phyloP scores from a whole-genome alignment of 768 basidiomycete species.

The Trametes gibbosa region DNA sequence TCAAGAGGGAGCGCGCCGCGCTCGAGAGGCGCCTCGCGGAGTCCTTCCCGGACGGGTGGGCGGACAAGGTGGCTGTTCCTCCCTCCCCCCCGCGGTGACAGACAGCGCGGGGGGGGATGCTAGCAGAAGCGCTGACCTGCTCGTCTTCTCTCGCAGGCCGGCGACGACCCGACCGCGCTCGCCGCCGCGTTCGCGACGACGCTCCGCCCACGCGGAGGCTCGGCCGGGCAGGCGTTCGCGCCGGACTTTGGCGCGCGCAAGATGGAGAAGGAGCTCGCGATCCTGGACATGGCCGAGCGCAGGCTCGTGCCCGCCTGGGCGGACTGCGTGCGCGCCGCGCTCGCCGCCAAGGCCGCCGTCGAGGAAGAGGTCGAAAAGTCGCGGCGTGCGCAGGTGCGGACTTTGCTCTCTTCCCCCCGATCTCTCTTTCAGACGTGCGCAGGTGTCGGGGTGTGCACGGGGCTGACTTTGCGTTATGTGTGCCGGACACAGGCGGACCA shows the following conservation, averaged over 20 bases:
- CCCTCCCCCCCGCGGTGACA: not conserved
- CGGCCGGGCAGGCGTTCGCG: constrained; percentile 36
- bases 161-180: constrained; percentile 36
- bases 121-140: not conserved
- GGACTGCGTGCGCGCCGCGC: constrained; percentile 40
- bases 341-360: constrained; percentile 37
- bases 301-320: constrained; percentile 46
- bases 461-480: not conserved
- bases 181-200: constrained; percentile 34
- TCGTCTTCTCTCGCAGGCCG: constrained; percentile 33
- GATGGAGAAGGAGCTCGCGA: constrained; percentile 41
- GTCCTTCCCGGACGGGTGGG: constrained; percentile 35
- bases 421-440: not conserved
- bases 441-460: not conserved
- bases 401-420: not conserved
- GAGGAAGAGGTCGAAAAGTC: constrained; percentile 52
- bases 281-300: constrained; percentile 42
- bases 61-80: constrained; percentile 29
- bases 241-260: constrained; percentile 44
- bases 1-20: constrained; percentile 44
- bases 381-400: constrained; percentile 43
- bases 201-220: constrained; percentile 19
- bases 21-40: constrained; percentile 45
- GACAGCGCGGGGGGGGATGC: not conserved
- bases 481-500: constrained; percentile 46